Percentiles rank a stretch among this genome's conserved stretches.
These are phyloP conservation scores for Pisolithus albus DNA, from an alignment of 768 basidiomycete genomes.

Conservation along the genomic window DNA sequence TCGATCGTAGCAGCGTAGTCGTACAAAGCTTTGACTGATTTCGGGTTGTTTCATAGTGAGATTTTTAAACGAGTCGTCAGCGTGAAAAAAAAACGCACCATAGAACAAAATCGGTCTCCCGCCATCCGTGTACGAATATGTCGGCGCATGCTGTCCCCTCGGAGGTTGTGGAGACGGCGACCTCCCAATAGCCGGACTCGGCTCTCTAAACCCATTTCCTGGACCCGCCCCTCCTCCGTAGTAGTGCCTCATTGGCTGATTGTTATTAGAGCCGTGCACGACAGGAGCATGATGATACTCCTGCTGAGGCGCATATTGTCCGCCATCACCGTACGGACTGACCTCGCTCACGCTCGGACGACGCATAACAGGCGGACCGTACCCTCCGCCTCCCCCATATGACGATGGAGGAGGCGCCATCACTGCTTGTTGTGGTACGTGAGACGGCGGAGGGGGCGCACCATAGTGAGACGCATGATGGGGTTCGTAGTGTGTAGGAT, in stretches of 20 bases:
- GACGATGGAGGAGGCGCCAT: not conserved
- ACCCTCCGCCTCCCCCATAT: not conserved
- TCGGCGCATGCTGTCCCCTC: constrained; percentile 41
- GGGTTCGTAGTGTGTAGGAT: not conserved
- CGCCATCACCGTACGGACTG: not conserved
- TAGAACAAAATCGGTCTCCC: constrained; percentile 83
- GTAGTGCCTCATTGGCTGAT: not conserved
- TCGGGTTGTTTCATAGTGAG: too few relatives aligned
- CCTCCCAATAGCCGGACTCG: constrained; percentile 37
- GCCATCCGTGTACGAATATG: constrained; percentile 74
- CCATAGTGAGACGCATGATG: not conserved
- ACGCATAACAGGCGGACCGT: not conserved
- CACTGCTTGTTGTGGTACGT: not conserved
- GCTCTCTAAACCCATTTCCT: constrained; percentile 30
- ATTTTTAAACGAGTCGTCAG: too few relatives aligned
- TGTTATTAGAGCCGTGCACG: not conserved
- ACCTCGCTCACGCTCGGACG: not conserved
- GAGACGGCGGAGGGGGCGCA: not conserved
- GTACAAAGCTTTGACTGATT: constrained; percentile 82
- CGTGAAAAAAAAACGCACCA: constrained; percentile 51
- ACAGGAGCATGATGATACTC: not conserved
- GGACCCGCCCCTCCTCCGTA: not conserved
- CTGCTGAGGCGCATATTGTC: not conserved
- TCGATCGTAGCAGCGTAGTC: constrained; percentile 80
- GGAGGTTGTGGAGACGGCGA: constrained; percentile 48